Evolutionary conservation across 1,284 basidiomycete species (phyloP), one percentile per base, ranked within the genome.

Genomic region (Apiotrichum porosum): DNA sequence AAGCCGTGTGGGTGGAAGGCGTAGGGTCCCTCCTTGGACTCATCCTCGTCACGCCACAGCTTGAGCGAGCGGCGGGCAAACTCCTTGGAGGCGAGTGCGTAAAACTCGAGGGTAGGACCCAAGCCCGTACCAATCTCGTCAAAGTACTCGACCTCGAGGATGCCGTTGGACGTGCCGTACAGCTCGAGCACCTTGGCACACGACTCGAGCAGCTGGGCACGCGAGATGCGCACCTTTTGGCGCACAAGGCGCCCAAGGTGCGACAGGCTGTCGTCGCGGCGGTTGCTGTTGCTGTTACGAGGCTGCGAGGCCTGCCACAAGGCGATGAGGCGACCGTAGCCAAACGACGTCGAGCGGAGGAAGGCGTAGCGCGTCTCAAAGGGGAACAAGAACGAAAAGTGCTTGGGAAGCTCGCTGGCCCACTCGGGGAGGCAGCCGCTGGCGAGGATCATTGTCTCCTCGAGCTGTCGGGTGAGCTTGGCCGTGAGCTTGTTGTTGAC

Each of bases 401-500:
- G 83, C 60, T 88, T 86, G 1, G 94, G 92, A 9, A 99, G 80
- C 68, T 97, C 92, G 33, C 88, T 76, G 1, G 93, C 89, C 95
- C 95, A 99, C 57, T 91, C 90, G 1, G 95, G 95, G 12, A 98
- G 76, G 72, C 93, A 97, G 34, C 88, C 88, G 60, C 93, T 90
- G 45, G 94, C 95, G 33, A 98, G 88, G 56, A 99, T 94, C 89
- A 98, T 95, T 0, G 91, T 90, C 71, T 99, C 95, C 62, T 98
- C 94, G 31, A 99, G 73, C 69, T 98, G 95, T 33, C 95, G 82
- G n/a, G 91, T 93, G 31, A 99, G 80, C 73, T 99, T 98, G 19
- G 95, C 95, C 1, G 92, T 93, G 37, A 99, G 77, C 75, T 98
- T 97, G 77, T 97, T 97, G 72, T 98, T 99, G 58, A 98, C 83